Conservation (phyloP, 192 early-diverging fungal genomes). For the Phlyctochytrium planicorne region DNA sequence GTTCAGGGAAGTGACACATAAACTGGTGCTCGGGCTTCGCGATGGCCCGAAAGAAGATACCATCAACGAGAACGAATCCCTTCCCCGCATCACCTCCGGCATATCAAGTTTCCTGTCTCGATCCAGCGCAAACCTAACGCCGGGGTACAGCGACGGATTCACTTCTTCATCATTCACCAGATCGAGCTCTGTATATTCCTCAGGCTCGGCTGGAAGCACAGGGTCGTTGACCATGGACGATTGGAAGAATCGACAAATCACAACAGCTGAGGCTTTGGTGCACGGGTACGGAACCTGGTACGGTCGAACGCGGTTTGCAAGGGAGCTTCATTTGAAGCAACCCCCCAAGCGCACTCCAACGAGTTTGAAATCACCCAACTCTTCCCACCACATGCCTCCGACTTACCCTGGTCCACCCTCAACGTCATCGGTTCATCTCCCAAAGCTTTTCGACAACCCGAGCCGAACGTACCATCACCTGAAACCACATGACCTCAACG, state of each 20-base stretch:
- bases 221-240: background rate
- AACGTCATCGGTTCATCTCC: no score
- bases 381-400: background rate
- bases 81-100: background rate
- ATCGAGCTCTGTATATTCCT: background rate
- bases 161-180: background rate
- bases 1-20: slow-evolving; percentile 3
- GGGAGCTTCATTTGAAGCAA: slow-evolving; percentile 2
- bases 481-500: background rate
- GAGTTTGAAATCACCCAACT: no score
- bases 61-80: background rate
- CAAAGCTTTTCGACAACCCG: slow-evolving; percentile 1
- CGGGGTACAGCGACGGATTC: background rate
- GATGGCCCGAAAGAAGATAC: no score
- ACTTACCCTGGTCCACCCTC: background rate
- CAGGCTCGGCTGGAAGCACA: background rate
- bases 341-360: background rate
- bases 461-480: slow-evolving; percentile 7
- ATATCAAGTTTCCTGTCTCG: background rate
- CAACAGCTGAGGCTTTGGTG: slow-evolving; percentile 1
- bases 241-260: background rate
- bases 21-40: background rate
- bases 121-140: background rate
- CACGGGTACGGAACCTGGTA: slow-evolving; percentile 5
- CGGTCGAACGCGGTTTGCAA: background rate